phyloP scores from a whole-genome alignment of 495 filamentous ascomycete species.

The Aspergillus kassunensis region DNA sequence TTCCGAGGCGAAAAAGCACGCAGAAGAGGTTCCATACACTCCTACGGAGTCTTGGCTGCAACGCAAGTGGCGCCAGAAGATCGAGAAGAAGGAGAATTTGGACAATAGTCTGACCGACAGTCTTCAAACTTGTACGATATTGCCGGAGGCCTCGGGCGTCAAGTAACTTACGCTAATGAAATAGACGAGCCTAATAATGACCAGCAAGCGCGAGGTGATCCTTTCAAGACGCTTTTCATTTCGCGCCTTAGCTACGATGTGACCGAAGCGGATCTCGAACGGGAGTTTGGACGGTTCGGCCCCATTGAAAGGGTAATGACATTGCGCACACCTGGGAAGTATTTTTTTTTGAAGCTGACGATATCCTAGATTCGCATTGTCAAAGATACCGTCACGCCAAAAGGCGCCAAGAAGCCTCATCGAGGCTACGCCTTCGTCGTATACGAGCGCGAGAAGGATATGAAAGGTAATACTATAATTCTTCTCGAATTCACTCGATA shows the following conservation, averaged over 20 bases:
- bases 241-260: constrained; percentile 84
- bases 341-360: constrained; percentile 9
- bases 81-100: constrained; percentile 67
- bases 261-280: constrained; percentile 83
- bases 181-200: constrained; percentile 66
- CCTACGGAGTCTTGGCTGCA: constrained; percentile 93
- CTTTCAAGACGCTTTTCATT: constrained; percentile 93
- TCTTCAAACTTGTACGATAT: constrained; percentile 57
- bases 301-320: constrained; percentile 78
- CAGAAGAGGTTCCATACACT: constrained; percentile 66
- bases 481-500: constrained; percentile 19
- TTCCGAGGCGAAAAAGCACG: constrained; percentile 62
- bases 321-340: not conserved
- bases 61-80: constrained; percentile 69
- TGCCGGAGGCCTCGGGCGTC: not conserved
- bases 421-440: constrained; percentile 96
- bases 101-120: constrained; percentile 63
- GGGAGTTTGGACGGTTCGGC: constrained; percentile 91
- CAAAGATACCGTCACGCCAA: constrained; percentile 59
- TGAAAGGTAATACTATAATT: constrained; percentile 78
- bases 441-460: constrained; percentile 95
- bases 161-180: constrained; percentile 12
- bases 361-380: constrained; percentile 77
- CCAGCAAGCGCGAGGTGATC: constrained; percentile 82
- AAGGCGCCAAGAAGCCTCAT: constrained; percentile 78